Evolutionary conservation across 2,329 filamentous ascomycete genomes (phyloP), one percentile per base, ranked within the genome.

Genomic region (Parafenestella ontariensis): DNA sequence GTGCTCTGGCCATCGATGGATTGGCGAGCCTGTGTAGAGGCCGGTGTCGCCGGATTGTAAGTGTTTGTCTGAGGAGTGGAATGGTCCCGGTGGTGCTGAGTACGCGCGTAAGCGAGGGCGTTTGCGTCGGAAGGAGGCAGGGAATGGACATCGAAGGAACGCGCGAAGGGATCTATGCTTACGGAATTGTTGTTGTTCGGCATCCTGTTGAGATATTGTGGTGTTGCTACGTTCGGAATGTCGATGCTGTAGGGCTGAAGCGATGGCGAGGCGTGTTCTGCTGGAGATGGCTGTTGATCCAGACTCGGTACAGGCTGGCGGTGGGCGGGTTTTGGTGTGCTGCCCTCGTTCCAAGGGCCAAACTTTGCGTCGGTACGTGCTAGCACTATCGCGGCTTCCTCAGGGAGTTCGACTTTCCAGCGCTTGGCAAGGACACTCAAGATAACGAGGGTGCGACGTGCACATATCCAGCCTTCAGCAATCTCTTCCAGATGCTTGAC

Each of bases 401-500:
- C 88, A 0, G 95, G 94, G 9, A 98, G 77, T 51, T 92, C 87
- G 39, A 96, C 89, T 17, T 88, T 89, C 93, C 95, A 98, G 68
- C 95, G 95, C n/a, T 87, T 85, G 0, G 89, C 89, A 11, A 96
- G 85, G 3, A 96, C 87, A 62, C 89, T 92, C 39, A 99, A 81
- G 43, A 98, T 96, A 55, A 87, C 87, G 6, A 98, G 81, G 0
- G 93, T 94, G 11, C 94, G 85, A 48, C 93, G 85, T 9, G 93
- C 94, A 67, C 92, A 95, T 0, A 92, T 85, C 95, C 95, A 99
- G 66, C 92, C 89, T 73, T 97, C 93, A 0, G 92, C 92, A 65
- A 99, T 97, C 70, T 98, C 94, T 74, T 98, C 94, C 1, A 98
- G 84, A 59, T 96, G 91, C 68, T 91, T 94, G 39, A 96, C 84